Percentiles rank a stretch among this genome's conserved stretches.
phyloP scores from a whole-genome alignment of 2,329 filamentous ascomycete genomes.

The Plectosphaerella plurivora region DNA sequence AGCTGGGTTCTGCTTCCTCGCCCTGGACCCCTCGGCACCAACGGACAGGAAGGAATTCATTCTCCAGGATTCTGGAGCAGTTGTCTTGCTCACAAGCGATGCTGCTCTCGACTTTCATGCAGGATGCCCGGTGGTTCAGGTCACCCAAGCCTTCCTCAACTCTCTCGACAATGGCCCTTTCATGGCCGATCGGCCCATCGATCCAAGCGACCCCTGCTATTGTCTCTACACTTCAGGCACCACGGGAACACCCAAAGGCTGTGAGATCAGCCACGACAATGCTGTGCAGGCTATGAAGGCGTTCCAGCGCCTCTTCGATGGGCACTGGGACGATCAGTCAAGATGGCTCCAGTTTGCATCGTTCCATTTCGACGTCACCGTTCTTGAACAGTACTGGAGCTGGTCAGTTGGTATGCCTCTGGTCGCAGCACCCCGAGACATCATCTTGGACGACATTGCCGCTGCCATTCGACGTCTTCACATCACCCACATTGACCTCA shows the following conservation, averaged over 20 bases:
- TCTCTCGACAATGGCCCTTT: constrained; percentile 13
- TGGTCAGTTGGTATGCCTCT: constrained; percentile 88
- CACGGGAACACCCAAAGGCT: constrained; percentile 82
- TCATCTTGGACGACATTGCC: constrained; percentile 80
- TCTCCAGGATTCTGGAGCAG: constrained; percentile 64
- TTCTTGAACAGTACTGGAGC: constrained; percentile 92
- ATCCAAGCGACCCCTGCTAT: constrained; percentile 60
- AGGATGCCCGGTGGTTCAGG: constrained; percentile 23
- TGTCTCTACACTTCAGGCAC: constrained; percentile 87
- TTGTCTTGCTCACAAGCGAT: constrained; percentile 50
- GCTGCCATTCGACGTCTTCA: constrained; percentile 64
- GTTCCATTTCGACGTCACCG: constrained; percentile 90
- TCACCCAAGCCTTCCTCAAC: constrained; percentile 20
- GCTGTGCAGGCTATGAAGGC: constrained; percentile 84
- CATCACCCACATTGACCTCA: constrained; percentile 90
- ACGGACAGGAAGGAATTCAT: constrained; percentile 73
- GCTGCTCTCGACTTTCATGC: constrained; percentile 25
- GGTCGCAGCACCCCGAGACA: constrained; percentile 74
- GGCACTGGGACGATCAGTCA: constrained; percentile 68
- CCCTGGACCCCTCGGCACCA: constrained; percentile 72
- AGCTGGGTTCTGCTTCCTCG: constrained; percentile 75
- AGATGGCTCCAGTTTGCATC: constrained; percentile 91
- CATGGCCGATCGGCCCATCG: constrained; percentile 18
- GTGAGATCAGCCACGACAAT: constrained; percentile 84
- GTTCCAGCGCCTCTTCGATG: constrained; percentile 73